phyloP scores from a whole-genome alignment of 139 green algal species.

The Chlamydomonas sp. region DNA sequence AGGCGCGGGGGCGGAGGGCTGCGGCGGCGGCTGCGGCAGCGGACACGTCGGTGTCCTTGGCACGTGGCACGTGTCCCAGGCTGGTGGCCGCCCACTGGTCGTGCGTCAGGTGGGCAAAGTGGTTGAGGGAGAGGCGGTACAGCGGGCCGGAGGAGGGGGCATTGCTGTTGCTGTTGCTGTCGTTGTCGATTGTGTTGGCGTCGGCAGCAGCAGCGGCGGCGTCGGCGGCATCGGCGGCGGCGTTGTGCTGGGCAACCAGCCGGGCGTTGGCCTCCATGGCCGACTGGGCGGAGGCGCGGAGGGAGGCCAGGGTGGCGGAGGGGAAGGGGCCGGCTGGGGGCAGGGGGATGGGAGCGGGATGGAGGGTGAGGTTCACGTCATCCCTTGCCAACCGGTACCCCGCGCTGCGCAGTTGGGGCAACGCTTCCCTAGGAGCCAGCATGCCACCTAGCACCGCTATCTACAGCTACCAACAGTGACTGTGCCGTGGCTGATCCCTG shows the following conservation, averaged over 20 bases:
- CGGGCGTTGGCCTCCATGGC: not conserved
- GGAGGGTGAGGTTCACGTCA: not conserved
- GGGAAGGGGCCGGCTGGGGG: not conserved
- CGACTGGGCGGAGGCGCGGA: not conserved
- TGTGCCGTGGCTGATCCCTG: too few relatives aligned
- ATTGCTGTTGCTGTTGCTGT: too few relatives aligned
- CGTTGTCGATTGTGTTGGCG: not conserved
- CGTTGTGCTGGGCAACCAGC: slow-evolving; percentile 14
- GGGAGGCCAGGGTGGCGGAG: not conserved
- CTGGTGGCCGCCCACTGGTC: slow-evolving; percentile 22
- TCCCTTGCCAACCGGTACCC: not conserved
- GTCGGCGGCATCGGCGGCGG: not conserved
- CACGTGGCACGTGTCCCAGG: not conserved
- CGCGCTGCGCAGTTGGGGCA: not conserved
- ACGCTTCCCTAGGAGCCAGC: too few relatives aligned
- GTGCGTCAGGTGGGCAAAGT: slow-evolving; percentile 15
- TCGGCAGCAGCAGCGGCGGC: not conserved
- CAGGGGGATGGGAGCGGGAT: not conserved
- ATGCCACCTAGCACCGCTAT: too few relatives aligned
- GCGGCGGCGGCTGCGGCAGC: not conserved
- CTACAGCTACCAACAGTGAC: too few relatives aligned
- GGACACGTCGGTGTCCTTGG: too few relatives aligned
- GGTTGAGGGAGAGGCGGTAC: slow-evolving; percentile 33
- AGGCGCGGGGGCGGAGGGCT: not conserved
- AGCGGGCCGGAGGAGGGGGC: not conserved